Evolutionary conservation across 139 green algal genomes (phyloP), one percentile per base, ranked within the genome.

Genomic region (Microglena sp.): DNA sequence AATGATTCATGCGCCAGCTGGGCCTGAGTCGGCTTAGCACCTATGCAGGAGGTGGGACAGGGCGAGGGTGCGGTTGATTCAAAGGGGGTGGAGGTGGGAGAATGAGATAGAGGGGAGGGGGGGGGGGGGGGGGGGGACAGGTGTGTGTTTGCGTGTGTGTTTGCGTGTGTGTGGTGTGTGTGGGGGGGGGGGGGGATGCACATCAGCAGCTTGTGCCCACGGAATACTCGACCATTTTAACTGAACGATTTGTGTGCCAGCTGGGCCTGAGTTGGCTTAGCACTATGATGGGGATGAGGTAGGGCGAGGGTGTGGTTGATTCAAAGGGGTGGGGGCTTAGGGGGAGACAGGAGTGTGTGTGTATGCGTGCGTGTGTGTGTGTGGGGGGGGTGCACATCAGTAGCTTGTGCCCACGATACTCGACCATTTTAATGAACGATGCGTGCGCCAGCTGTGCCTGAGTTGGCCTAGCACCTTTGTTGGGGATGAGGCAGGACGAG

Each of bases 401-500:
- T 83, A 90, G 31, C 36, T 3, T 21, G 61, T 21, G 1, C 22
- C 34, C 1, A 50, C 46, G 31, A 66, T 77, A 88, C 18, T 72
- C 64, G 28, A 84, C 84, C 61, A 89, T 78, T 60, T 65, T n/a
- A 26, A 30, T 62, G 32, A 75, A 75, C 8, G 67, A 45, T 36
- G 62, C 33, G 18, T 26, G 26, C 3, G 7, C 2, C 7, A 18
- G 4, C 8, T 7, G 43, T 1, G 2, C 1, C 26, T n/a, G 4
- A 11, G 30, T 2, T 2, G 3, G 1, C 0, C 31, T 1, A 43
- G 1, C n/a, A 32, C 24, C n/a, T 56, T 3, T 15, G 2, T 2
- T 40, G 28, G 15, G 1, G 35, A 32, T 22, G 43, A 31, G 2
- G 2, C 27, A 28, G 35, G 59, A 24, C 30, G 34, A n/a, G 29